Percentiles rank a stretch among this genome's conserved stretches.
phyloP scores from a whole-genome alignment of 2,329 filamentous ascomycete species.

The Diaporthe citriasiana region DNA sequence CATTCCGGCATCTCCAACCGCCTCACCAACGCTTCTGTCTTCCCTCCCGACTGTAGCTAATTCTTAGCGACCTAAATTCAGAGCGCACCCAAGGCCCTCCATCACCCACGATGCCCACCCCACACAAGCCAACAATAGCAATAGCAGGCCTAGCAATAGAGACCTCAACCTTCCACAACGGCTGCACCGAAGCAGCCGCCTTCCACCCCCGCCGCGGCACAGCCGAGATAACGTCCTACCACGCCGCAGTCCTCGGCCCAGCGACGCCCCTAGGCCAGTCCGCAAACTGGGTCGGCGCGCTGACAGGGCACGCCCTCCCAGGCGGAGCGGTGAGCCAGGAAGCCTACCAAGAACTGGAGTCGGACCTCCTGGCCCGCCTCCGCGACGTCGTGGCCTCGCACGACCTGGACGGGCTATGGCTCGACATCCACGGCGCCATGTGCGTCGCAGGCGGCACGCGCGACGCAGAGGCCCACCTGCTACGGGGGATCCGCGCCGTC shows the following conservation, averaged over 20 bases:
- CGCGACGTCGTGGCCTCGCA: conserved; percentile 51
- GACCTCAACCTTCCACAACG: conserved; percentile 66
- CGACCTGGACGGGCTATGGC: conserved; percentile 64
- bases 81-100: neutral
- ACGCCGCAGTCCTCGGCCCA: conserved; percentile 56
- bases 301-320: conserved; percentile 66
- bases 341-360: conserved; percentile 61
- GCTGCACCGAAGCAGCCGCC: conserved; percentile 61
- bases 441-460: conserved; percentile 61
- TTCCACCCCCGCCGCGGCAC: conserved; percentile 62
- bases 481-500: conserved; percentile 59
- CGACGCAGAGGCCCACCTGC: conserved; percentile 63
- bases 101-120: neutral
- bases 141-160: conserved; percentile 68
- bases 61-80: neutral
- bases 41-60: neutral
- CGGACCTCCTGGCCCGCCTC: conserved; percentile 58
- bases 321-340: conserved; percentile 62
- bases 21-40: neutral
- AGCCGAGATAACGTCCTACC: conserved; percentile 60
- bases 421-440: conserved; percentile 71
- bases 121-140: conserved; percentile 58
- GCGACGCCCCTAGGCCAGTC: conserved; percentile 57
- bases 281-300: conserved; percentile 63
- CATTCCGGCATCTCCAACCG: conserved; percentile 1